Percentiles rank a stretch among this genome's conserved stretches.
These are phyloP conservation scores for Phytophthora constricta DNA, from an alignment of 352 stramenopile species.

Conservation along the genomic window DNA sequence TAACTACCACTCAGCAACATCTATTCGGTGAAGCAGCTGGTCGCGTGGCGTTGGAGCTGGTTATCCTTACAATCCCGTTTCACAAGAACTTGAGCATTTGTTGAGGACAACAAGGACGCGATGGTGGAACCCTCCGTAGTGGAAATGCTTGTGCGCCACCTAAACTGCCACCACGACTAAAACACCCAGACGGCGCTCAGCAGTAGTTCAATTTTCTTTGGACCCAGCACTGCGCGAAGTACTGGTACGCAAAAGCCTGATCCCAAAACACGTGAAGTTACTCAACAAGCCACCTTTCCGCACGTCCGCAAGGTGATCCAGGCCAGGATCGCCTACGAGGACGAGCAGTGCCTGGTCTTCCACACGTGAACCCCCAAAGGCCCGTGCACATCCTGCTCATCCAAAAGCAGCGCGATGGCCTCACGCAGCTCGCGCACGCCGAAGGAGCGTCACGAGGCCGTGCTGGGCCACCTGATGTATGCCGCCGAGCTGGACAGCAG, in stretches of 20 bases:
- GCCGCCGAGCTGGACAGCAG: conserved; percentile 91
- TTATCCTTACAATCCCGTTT: conserved; percentile 92
- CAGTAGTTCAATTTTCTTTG: conserved; percentile 97
- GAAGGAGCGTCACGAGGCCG: conserved; percentile 94
- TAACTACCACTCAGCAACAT: too few relatives aligned
- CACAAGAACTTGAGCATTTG: conserved; percentile 96
- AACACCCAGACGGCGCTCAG: conserved; percentile 83
- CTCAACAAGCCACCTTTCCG: conserved; percentile 93
- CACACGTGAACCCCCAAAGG: too few relatives aligned
- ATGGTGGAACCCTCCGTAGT: conserved; percentile 86
- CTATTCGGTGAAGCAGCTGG: conserved; percentile 82
- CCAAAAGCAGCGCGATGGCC: too few relatives aligned
- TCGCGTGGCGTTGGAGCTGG: conserved; percentile 84
- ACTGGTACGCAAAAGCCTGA: conserved; percentile 89
- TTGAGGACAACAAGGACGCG: conserved; percentile 95
- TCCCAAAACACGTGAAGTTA: conserved; percentile 92
- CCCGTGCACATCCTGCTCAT: too few relatives aligned
- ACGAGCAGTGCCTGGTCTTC: too few relatives aligned
- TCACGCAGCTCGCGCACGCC: too few relatives aligned
- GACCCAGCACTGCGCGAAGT: too few relatives aligned
- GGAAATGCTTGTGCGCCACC: conserved; percentile 80
- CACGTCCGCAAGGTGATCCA: too few relatives aligned
- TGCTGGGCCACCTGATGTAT: conserved; percentile 95
- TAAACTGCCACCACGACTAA: conserved; percentile 87
- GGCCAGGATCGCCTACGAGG: too few relatives aligned